Evolutionary conservation across 495 filamentous ascomycete genomes (phyloP), one percentile per base, ranked within the genome.

Genomic region (Podospora pseudoanserina): DNA sequence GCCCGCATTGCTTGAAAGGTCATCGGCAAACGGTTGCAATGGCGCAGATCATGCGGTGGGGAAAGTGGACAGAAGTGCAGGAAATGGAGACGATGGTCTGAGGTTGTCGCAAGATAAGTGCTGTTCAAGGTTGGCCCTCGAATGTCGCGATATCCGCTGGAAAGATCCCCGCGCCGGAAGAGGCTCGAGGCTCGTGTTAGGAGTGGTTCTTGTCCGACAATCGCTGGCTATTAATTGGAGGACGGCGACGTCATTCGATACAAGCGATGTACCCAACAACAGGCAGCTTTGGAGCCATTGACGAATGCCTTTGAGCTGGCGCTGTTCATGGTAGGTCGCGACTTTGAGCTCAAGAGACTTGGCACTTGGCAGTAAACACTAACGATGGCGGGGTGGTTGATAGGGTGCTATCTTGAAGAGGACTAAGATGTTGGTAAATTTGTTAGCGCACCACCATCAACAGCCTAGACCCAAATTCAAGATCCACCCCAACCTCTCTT

Each of bases 181-280:
- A 13, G 7, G 13, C 39, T 49, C 15, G 39, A 23, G 23, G 23
- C 23, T 49, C 9, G 9, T 49, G 39, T 32, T 32, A 5, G 30
- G 7, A 32, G 30, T 32, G 30, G 30, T 56, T 20, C 56, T 27
- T 58, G 56, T 58, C 59, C 27, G 59, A 61, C 59, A 27, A 61
- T 61, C 23, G 19, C 59, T 61, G 56, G 23, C 19, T 61, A 20
- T 23, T 26, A 56, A 62, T 63, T 64, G 49, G 68, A 39, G 58
- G 54, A 34, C 64, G 60, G 1, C 71, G 71, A 73, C 71, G 71
- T 73, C 71, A 73, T 68, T 55, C 39, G 39, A 49, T 16, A 49
- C 39, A 39, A 39, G 34, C 34, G 5, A 39, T 39, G 34, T 11
- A 39, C 34, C 34, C 34, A 39, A 39, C 34, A 63, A 63, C 59